A percentile compares a stretch with the other conserved stretches of the same genome.
These are phyloP conservation scores for Solioccasus polychromus DNA, from an alignment of 768 basidiomycete species.

Conservation along the genomic window DNA sequence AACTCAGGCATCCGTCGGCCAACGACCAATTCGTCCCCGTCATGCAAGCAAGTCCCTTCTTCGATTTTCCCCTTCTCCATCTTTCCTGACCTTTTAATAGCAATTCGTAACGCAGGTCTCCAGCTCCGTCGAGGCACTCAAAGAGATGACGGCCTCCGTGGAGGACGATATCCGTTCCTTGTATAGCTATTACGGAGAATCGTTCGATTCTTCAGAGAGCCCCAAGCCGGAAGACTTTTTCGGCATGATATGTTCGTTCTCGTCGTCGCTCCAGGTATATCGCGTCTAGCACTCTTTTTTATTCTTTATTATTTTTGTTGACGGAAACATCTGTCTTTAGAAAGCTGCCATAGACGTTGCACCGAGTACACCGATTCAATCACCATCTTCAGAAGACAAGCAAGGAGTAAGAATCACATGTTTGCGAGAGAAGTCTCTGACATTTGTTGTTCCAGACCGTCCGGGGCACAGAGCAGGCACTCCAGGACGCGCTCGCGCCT, in stretches of 20 bases:
- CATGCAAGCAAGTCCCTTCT: conserved; percentile 56
- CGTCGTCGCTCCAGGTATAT: conserved; percentile 63
- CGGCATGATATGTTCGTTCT: conserved; percentile 68
- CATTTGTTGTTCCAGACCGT: conserved; percentile 39
- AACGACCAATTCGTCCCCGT: conserved; percentile 63
- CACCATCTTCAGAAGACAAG: background rate
- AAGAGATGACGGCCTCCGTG: conserved; percentile 54
- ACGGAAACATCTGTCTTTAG: conserved; percentile 30
- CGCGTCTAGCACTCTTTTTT: background rate
- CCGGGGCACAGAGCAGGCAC: conserved; percentile 33
- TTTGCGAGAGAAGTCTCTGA: background rate
- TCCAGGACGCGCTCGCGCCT: conserved; percentile 33
- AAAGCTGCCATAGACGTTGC: conserved; percentile 67
- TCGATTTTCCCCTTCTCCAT: background rate
- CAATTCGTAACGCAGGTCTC: conserved; percentile 37
- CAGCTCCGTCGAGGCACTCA: conserved; percentile 61
- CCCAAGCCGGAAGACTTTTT: conserved; percentile 85
- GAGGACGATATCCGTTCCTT: conserved; percentile 59
- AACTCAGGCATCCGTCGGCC: conserved; percentile 25
- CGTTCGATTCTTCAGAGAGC: conserved; percentile 56
- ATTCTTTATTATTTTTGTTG: background rate
- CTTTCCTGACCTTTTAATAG: conserved; percentile 13
- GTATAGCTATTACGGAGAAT: conserved; percentile 76
- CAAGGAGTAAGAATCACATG: conserved; percentile 6
- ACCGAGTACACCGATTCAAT: background rate